Evolutionary conservation across 2,329 filamentous ascomycete species (phyloP).

Genomic region (Epichloe sp.): DNA sequence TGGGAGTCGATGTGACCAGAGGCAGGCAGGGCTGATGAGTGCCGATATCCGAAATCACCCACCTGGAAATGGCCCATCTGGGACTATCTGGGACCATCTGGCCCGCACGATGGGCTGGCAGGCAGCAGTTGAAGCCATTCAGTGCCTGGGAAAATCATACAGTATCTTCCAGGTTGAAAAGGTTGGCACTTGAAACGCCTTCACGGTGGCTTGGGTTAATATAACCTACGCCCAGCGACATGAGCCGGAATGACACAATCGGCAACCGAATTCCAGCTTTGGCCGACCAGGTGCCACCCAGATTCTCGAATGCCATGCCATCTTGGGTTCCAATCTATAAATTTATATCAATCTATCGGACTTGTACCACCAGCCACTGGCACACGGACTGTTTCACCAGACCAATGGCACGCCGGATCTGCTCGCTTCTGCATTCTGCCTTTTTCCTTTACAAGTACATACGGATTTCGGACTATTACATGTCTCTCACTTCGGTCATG

Average conservation of each 20-base stretch:
- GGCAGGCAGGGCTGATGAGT: background rate
- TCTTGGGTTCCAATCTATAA: background rate
- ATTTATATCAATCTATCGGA: background rate
- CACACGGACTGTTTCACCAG: background rate
- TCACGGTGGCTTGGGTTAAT: background rate
- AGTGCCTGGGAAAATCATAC: too few relatives aligned
- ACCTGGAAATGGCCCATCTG: background rate
- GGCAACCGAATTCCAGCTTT: background rate
- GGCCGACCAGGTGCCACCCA: background rate
- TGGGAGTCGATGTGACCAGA: background rate
- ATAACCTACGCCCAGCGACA: background rate
- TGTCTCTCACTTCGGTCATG: too few relatives aligned
- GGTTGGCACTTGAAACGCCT: background rate
- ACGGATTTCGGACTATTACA: background rate
- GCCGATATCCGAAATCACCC: background rate
- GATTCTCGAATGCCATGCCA: background rate
- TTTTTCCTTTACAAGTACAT: background rate
- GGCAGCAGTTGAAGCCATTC: too few relatives aligned
- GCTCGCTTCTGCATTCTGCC: background rate
- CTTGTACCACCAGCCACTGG: background rate
- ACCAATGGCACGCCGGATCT: constrained; percentile 1
- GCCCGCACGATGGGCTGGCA: background rate
- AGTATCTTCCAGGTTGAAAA: background rate
- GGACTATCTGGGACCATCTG: background rate
- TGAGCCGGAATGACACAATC: background rate